phyloP scores from a whole-genome alignment of 768 basidiomycete species.

The Panellus pusillus region DNA sequence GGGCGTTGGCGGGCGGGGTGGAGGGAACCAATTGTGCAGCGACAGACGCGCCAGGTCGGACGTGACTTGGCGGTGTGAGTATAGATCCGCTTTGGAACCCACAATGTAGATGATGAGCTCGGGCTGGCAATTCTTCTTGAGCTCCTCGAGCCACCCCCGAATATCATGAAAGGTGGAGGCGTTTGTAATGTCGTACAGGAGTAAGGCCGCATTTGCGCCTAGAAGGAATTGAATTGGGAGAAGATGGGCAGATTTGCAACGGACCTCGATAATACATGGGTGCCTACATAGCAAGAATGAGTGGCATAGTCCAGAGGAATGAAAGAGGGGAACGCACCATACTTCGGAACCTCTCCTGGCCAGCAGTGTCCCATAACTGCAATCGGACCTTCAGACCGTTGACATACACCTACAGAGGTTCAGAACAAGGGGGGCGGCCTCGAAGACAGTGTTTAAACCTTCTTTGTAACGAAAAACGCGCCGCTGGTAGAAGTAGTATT shows the following conservation, averaged over 20 bases:
- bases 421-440: not conserved
- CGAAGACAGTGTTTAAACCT: conserved; percentile 40
- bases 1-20: conserved; percentile 67
- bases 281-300: conserved; percentile 50
- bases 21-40: conserved; percentile 86
- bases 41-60: conserved; percentile 81
- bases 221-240: conserved; percentile 18
- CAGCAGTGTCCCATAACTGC: conserved; percentile 92
- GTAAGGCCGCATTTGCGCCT: conserved; percentile 91
- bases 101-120: conserved; percentile 95
- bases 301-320: conserved; percentile 4
- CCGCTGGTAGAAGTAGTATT: conserved; percentile 90
- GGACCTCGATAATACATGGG: conserved; percentile 91
- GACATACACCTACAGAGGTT: conserved; percentile 40
- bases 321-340: conserved; percentile 55
- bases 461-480: conserved; percentile 93
- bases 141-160: conserved; percentile 88
- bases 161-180: conserved; percentile 86
- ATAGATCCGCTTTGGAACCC: conserved; percentile 87
- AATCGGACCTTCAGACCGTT: conserved; percentile 84
- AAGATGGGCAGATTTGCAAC: conserved; percentile 17
- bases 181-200: conserved; percentile 96
- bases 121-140: conserved; percentile 85
- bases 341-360: conserved; percentile 89
- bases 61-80: conserved; percentile 71